Conservation (phyloP, 2,329 filamentous ascomycete species). For the Talaromyces albobiverticillius region DNA sequence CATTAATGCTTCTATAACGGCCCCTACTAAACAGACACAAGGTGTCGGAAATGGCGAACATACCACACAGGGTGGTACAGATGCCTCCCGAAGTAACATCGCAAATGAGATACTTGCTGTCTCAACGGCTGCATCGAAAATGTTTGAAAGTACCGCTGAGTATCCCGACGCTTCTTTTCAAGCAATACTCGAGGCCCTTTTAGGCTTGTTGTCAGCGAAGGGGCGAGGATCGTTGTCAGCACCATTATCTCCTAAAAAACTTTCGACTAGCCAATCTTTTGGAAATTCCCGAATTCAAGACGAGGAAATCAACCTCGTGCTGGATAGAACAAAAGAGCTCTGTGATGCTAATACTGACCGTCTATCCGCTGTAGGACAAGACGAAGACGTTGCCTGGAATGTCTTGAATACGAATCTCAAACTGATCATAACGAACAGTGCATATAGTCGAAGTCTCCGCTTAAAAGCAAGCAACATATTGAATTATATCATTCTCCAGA, state of each 20-base stretch:
- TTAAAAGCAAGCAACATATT: slow-evolving; percentile 62
- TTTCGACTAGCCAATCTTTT: slow-evolving; percentile 26
- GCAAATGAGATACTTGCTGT: slow-evolving; percentile 81
- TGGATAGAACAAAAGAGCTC: slow-evolving; percentile 71
- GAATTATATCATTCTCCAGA: slow-evolving; percentile 41
- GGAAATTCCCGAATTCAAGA: slow-evolving; percentile 42
- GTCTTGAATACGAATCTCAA: slow-evolving; percentile 59
- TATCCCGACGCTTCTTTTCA: slow-evolving; percentile 82
- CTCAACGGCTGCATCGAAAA: slow-evolving; percentile 76
- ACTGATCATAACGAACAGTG: slow-evolving; percentile 39
- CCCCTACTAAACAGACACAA: slow-evolving; percentile 27
- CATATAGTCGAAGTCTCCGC: slow-evolving; percentile 38
- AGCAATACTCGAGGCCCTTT: slow-evolving; percentile 72
- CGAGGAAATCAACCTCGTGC: slow-evolving; percentile 52
- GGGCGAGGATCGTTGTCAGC: slow-evolving; percentile 47
- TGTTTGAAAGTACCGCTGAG: slow-evolving; percentile 89
- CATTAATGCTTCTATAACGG: slow-evolving; percentile 48
- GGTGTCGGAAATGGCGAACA: slow-evolving; percentile 27
- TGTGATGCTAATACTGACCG: slow-evolving; percentile 72
- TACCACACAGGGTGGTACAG: slow-evolving; percentile 29
- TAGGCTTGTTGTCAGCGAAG: slow-evolving; percentile 58
- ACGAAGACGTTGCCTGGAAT: slow-evolving; percentile 72
- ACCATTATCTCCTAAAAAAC: slow-evolving; percentile 49
- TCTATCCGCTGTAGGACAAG: slow-evolving; percentile 61
- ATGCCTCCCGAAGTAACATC: slow-evolving; percentile 62